Base-by-base conservation (phyloP, 1,284 basidiomycete genomes). In the Cutaneotrichosporon cutaneum region DNA sequence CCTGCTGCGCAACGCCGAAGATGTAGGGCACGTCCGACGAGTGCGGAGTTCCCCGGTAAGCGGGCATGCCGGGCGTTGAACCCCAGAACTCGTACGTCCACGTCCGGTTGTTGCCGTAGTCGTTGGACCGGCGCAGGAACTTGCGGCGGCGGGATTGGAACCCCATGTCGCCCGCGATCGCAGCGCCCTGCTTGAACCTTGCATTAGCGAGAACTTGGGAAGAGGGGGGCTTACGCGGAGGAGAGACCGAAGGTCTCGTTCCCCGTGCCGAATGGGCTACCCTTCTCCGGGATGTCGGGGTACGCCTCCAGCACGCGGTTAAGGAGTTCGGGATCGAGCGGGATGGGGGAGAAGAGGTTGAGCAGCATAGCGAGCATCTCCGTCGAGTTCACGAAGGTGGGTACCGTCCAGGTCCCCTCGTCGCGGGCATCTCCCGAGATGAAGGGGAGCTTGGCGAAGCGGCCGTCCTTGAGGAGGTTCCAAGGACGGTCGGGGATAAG, bases 351-450 rank as follows among this genome's bases (percentile, higher is more conserved):
- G 14, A 18, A 22, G 24, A 14, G 5, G 11, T 39, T 13, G 35
- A 54, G 9, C 14, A 22, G 14, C 3, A 16, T 14, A 5, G 8
- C 21, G n/a, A 54, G 11, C 7, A 9, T 3, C 5, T 33, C 11
- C 2, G 22, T 39, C 22, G 33, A 39, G 22, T 54, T 26, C 35
- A 54, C 14, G 4, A 5, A 13, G 2, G 35, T 21, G 5, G 52
- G 52, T 2, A 10, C 18, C 8, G n/a, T 26, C 22, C 22, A 39
- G 14, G 52, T 54, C 4, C 61, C 75, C 35, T 79, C 77, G 60
- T 79, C 77, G 22, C 69, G 66, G 61, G 62, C 65, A 62, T 74
- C 75, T 16, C 80, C 77, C 9, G 71, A 68, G 54, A 81, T 76
- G 60, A 76, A 78, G 0, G 80, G 79, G 9, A 76, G 70, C 27